Base-by-base conservation (phyloP, 805 yeast species). In the Hanseniaspora guilliermondii region DNA sequence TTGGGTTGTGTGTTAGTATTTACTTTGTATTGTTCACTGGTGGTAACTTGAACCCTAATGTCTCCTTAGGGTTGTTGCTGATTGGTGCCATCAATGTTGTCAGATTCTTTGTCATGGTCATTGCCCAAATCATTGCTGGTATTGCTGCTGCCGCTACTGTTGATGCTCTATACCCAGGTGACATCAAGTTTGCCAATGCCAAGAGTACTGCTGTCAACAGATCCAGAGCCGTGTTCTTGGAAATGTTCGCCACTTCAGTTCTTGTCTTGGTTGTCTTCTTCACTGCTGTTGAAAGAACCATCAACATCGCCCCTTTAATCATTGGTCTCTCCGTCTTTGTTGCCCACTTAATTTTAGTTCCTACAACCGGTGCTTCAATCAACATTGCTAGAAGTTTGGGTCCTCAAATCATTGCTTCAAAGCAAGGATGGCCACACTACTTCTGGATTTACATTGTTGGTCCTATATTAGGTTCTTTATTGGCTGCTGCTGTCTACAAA, bases 361-460 rank as follows among this genome's bases (percentile, higher is more conserved):
- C 76, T 77, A 83, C 78, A 73, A 85, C 95, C 49, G 95, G 95
- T 67, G 94, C 95, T 39, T 95, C 95, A 66, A 74, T 86, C 64
- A 87, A 87, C 76, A 95, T 95, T 56, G 95, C 96, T 46, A 80
- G 96, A 75, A 73, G 86, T 35, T 77, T 87, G 56, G 96, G 96
- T 64, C 94, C 95, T 53, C 77, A 82, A 66, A 73, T 86, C 57
- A 94, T 88, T 57, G 76, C 77, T 54, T 42, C 55, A 19, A 50
- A 41, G 17, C 73, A 68, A 56, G 73, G 78, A 22, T 87, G 87
- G 82, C 94, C 95, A 36, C 67, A 63, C 64, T 87, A 87, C 72
- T 87, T 81, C 75, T 87, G 94, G 95, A 86, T 87, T 60, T 87
- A 87, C 76, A 86, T 94, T 93, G 79, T 87, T 56, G 96, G 96